A percentile compares a stretch with the other conserved stretches of the same genome.
Conservation (phyloP, 192 early-diverging fungal species). For the Chytriomyces sp. region DNA sequence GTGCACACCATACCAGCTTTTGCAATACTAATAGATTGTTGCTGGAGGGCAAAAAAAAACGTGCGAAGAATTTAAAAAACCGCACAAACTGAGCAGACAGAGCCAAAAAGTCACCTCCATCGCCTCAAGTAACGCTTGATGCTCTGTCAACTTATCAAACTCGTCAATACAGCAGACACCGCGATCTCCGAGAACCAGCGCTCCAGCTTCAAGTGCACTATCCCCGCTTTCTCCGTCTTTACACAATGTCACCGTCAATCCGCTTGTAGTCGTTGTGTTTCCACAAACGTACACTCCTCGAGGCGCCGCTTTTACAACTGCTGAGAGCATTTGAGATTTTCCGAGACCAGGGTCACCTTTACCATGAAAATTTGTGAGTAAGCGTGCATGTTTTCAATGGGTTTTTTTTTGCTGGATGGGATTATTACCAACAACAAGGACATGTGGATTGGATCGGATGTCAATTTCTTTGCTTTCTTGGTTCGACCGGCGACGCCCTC, state of each 20-base stretch:
- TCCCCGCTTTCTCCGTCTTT: slow-evolving; percentile 72
- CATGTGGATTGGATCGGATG: slow-evolving; percentile 73
- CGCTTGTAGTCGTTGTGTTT: slow-evolving; percentile 65
- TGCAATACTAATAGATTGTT: slow-evolving; percentile 80
- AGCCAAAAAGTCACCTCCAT: slow-evolving; percentile 59
- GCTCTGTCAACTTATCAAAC: slow-evolving; percentile 83
- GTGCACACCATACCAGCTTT: slow-evolving; percentile 82
- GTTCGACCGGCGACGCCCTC: slow-evolving; percentile 54
- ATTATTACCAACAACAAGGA: slow-evolving; percentile 69
- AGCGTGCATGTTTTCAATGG: not conserved
- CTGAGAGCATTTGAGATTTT: slow-evolving; percentile 79
- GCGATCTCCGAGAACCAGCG: slow-evolving; percentile 80
- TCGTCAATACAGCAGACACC: slow-evolving; percentile 88
- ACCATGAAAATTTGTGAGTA: no score
- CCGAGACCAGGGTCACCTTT: slow-evolving; percentile 77
- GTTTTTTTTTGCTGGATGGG: not conserved
- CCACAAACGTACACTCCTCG: slow-evolving; percentile 79
- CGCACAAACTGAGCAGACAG: not conserved
- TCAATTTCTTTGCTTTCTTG: slow-evolving; percentile 50
- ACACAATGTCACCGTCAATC: slow-evolving; percentile 70
- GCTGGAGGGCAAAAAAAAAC: slow-evolving; percentile 29
- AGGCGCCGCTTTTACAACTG: slow-evolving; percentile 76
- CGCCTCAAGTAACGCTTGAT: slow-evolving; percentile 79
- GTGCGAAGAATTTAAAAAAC: not conserved
- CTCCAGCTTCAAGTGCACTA: slow-evolving; percentile 72